A percentile compares a stretch with the other conserved stretches of the same genome.
Conservation (phyloP, 2,329 filamentous ascomycete species). For the Verruconis gallopava region DNA sequence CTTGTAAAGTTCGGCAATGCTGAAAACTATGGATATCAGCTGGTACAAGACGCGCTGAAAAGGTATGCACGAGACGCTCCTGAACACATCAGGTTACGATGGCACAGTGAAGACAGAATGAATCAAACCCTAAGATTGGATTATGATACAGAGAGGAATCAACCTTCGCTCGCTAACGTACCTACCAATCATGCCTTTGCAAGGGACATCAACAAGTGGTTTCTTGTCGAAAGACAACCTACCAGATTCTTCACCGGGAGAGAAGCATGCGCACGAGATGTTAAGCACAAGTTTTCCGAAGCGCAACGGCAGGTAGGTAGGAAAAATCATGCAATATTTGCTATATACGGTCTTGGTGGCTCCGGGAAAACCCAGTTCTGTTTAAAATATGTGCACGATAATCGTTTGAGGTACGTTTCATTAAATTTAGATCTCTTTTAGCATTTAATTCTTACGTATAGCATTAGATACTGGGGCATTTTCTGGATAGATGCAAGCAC, state of each 20-base stretch:
- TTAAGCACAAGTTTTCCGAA: conserved; percentile 12
- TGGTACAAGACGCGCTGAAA: neutral
- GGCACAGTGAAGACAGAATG: neutral
- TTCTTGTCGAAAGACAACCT: conserved; percentile 14
- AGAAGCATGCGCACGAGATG: conserved; percentile 12
- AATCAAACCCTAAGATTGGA: conserved; percentile 11
- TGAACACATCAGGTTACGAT: neutral
- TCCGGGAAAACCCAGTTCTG: conserved; percentile 21
- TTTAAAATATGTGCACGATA: conserved; percentile 11
- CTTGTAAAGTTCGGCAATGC: conserved; percentile 12
- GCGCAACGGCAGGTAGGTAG: conserved; percentile 9
- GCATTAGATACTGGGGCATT: conserved; percentile 20
- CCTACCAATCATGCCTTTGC: conserved; percentile 6
- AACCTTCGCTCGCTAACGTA: conserved; percentile 9
- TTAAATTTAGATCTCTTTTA: conserved; percentile 5
- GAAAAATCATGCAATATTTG: conserved; percentile 6
- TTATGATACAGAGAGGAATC: conserved; percentile 14
- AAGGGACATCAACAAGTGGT: conserved; percentile 14
- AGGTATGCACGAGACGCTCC: neutral
- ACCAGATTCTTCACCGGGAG: conserved; percentile 18
- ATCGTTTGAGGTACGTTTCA: conserved; percentile 1
- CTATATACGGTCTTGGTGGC: conserved; percentile 11
- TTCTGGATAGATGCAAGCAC: conserved; percentile 17
- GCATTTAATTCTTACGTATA: conserved; percentile 14
- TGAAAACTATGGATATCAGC: neutral